Evolutionary conservation across 805 yeast species (phyloP).

Genomic region (Candida qinlingensis): DNA sequence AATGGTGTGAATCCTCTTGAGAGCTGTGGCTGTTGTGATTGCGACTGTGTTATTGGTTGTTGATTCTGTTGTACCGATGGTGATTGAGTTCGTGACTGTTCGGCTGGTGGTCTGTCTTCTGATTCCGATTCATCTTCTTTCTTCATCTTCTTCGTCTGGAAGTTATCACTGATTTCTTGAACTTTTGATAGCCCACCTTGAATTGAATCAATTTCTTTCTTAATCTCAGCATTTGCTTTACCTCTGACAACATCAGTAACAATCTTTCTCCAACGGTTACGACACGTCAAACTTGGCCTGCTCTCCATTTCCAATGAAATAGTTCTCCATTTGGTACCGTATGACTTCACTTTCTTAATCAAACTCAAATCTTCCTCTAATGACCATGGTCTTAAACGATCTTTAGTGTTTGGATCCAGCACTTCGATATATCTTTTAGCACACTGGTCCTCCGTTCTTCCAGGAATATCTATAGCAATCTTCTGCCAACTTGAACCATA

Average conservation of each 20-base stretch:
- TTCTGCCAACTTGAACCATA: constrained; percentile 85
- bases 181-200: constrained; percentile 30
- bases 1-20: background rate
- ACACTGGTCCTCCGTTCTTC: constrained; percentile 93
- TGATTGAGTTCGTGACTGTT: background rate
- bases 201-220: constrained; percentile 53
- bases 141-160: constrained; percentile 14
- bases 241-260: constrained; percentile 71
- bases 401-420: constrained; percentile 72
- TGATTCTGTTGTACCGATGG: background rate
- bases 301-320: constrained; percentile 67
- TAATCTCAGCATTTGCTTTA: constrained; percentile 50
- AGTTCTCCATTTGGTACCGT: constrained; percentile 88
- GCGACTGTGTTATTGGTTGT: background rate
- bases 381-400: constrained; percentile 76
- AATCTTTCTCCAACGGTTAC: constrained; percentile 89
- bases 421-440: constrained; percentile 88
- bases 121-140: background rate
- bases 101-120: background rate
- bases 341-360: constrained; percentile 57
- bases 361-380: constrained; percentile 68
- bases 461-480: constrained; percentile 68
- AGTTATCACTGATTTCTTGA: constrained; percentile 21
- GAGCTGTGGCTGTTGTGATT: constrained; percentile 1
- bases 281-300: constrained; percentile 82